Evolutionary conservation across 1,284 basidiomycete genomes (phyloP).

Genomic region (Melampsora americana): DNA sequence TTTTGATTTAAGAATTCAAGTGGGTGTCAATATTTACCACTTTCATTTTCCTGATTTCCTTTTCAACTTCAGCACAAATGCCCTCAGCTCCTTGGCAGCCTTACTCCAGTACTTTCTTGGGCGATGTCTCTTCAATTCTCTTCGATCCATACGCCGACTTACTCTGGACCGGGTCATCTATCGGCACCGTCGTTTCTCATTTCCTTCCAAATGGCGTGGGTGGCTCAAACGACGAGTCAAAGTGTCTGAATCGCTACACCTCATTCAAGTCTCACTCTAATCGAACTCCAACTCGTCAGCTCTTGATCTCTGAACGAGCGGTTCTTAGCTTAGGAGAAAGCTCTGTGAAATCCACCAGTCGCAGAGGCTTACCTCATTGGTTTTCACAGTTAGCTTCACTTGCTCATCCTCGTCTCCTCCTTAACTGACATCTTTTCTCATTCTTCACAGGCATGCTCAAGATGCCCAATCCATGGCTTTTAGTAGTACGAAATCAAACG

Average conservation of each 20-base stretch:
- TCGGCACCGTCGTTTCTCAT: slow-evolving; percentile 69
- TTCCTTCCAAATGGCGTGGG: slow-evolving; percentile 66
- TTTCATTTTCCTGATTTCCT: not conserved
- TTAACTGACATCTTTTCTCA: not conserved
- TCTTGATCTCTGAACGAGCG: slow-evolving; percentile 53
- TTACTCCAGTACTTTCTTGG: slow-evolving; percentile 25
- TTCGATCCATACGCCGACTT: slow-evolving; percentile 88
- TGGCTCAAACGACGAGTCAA: slow-evolving; percentile 58
- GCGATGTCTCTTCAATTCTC: slow-evolving; percentile 61
- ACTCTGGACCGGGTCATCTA: slow-evolving; percentile 70
- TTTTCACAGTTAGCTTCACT: slow-evolving; percentile 39
- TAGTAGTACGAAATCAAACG: slow-evolving; percentile 19
- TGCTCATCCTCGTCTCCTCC: not conserved
- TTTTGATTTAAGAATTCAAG: too few relatives aligned
- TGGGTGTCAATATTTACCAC: too few relatives aligned
- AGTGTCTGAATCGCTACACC: slow-evolving; percentile 61
- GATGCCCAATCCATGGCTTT: slow-evolving; percentile 31
- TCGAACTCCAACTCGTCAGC: slow-evolving; percentile 49
- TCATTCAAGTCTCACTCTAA: slow-evolving; percentile 50
- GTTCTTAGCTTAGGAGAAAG: slow-evolving; percentile 54
- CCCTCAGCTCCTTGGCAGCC: slow-evolving; percentile 23
- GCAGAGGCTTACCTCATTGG: slow-evolving; percentile 55
- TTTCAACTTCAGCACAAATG: not conserved
- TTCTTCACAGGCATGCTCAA: slow-evolving; percentile 6
- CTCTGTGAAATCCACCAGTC: slow-evolving; percentile 54